These are phyloP conservation scores for Cicer pinnatifidum DNA, from an alignment of 306 rosid genomes.

Conservation along the genomic window DNA sequence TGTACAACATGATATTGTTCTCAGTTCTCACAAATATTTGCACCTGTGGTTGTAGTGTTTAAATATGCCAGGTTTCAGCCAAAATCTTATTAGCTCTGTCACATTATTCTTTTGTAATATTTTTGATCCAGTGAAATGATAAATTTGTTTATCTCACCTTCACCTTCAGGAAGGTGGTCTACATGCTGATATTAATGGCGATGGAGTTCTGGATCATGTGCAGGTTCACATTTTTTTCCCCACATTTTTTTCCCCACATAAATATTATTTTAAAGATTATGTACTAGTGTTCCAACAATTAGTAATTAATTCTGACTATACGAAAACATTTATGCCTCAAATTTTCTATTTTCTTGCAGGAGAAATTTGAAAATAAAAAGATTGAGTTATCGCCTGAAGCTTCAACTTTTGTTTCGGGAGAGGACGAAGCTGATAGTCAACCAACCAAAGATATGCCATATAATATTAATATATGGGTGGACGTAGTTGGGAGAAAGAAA, in stretches of 20 bases:
- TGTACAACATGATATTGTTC: slow-evolving; percentile 23
- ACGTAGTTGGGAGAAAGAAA: no score
- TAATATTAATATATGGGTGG: no score
- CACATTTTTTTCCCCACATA: background rate
- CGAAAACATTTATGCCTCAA: no score
- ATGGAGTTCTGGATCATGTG: slow-evolving; percentile 98
- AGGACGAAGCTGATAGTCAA: no score
- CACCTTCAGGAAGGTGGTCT: slow-evolving; percentile 98
- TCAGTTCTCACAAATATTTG: slow-evolving; percentile 16
- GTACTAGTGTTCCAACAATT: no score
- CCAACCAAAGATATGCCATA: no score
- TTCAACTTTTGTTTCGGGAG: no score
- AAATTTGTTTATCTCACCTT: slow-evolving; percentile 66
- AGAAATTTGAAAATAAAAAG: no score
- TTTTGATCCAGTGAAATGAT: slow-evolving; percentile 39
- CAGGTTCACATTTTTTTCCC: slow-evolving; percentile 59
- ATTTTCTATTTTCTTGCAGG: no score
- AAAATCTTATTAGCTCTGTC: slow-evolving; percentile 12
- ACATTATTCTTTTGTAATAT: slow-evolving; percentile 19
- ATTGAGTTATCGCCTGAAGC: no score
- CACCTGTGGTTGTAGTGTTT: slow-evolving; percentile 20
- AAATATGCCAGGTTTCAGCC: slow-evolving; percentile 18
- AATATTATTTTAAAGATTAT: no score
- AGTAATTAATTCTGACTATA: no score
- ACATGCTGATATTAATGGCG: slow-evolving; percentile 98